These are phyloP conservation scores for Epichloe aotearoae DNA, from an alignment of 2,329 filamentous ascomycete species.

Conservation along the genomic window DNA sequence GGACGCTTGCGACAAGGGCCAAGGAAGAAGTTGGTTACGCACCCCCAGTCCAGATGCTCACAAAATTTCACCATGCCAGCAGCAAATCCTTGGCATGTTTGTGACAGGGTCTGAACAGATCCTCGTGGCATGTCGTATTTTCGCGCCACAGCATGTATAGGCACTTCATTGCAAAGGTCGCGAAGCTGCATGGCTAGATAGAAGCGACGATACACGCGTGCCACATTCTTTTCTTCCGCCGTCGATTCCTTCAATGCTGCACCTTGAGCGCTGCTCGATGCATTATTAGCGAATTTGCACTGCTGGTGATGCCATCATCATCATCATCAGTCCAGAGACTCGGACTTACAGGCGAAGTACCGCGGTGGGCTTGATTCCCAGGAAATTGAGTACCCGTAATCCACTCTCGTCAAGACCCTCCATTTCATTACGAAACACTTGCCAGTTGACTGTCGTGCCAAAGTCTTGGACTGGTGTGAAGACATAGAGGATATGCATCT, in stretches of 20 bases:
- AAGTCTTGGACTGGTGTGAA: slow-evolving; percentile 59
- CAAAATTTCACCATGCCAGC: slow-evolving; percentile 72
- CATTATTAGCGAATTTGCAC: slow-evolving; percentile 8
- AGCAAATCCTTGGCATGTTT: slow-evolving; percentile 66
- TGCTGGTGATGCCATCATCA: background rate
- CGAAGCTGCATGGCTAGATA: slow-evolving; percentile 67
- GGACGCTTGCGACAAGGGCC: too few species aligned
- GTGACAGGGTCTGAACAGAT: slow-evolving; percentile 56
- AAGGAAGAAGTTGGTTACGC: slow-evolving; percentile 10
- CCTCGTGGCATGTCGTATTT: slow-evolving; percentile 62
- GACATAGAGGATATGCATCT: slow-evolving; percentile 67
- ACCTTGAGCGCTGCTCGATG: slow-evolving; percentile 46
- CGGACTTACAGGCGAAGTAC: slow-evolving; percentile 50
- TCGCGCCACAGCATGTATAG: slow-evolving; percentile 53
- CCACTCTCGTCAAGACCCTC: slow-evolving; percentile 59
- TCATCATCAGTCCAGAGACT: background rate
- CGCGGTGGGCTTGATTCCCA: slow-evolving; percentile 54
- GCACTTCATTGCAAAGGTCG: slow-evolving; percentile 64
- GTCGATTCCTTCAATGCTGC: slow-evolving; percentile 50
- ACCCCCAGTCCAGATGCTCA: slow-evolving; percentile 62
- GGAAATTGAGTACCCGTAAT: slow-evolving; percentile 51
- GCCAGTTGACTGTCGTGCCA: slow-evolving; percentile 52
- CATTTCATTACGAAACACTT: slow-evolving; percentile 57
- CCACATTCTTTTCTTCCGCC: slow-evolving; percentile 43
- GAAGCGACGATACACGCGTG: slow-evolving; percentile 56